phyloP scores from a whole-genome alignment of 495 filamentous ascomycete genomes.

The Sordaria brevicollis region DNA sequence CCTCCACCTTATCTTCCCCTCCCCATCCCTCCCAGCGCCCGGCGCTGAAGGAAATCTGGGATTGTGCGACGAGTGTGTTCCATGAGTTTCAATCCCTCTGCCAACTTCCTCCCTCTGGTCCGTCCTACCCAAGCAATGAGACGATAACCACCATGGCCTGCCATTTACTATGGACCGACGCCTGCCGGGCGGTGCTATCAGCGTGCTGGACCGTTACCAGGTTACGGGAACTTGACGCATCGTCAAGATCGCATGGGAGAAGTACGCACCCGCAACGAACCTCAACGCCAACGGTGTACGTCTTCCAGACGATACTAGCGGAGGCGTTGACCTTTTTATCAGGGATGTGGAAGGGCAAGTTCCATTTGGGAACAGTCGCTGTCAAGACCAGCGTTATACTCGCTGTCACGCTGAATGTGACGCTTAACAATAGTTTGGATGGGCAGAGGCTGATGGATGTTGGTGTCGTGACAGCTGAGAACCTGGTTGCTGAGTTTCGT shows the following conservation, averaged over 20 bases:
- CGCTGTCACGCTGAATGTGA: background rate
- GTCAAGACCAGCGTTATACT: constrained; percentile 7
- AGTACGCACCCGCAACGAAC: constrained; percentile 2
- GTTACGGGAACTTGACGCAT: background rate
- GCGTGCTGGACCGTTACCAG: constrained; percentile 5
- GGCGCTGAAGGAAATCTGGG: constrained; percentile 11
- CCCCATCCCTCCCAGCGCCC: background rate
- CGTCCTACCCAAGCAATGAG: too few species aligned
- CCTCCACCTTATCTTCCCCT: background rate
- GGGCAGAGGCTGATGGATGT: background rate
- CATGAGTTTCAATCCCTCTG: constrained; percentile 12
- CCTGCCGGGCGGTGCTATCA: constrained; percentile 3
- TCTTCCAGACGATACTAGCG: constrained; percentile 5
- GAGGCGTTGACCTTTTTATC: constrained; percentile 1
- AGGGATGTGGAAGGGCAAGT: background rate
- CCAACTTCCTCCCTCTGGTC: background rate
- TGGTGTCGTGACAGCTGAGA: constrained; percentile 5
- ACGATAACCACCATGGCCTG: background rate
- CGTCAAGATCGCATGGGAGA: too few species aligned
- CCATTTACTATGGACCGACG: constrained; percentile 13
- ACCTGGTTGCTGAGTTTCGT: background rate
- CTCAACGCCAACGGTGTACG: too few species aligned
- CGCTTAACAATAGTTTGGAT: background rate
- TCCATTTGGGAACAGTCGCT: constrained; percentile 6
- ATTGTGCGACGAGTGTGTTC: constrained; percentile 6